Base-by-base conservation (phyloP, 1,284 basidiomycete species). In the Ustilago cynodontis region DNA sequence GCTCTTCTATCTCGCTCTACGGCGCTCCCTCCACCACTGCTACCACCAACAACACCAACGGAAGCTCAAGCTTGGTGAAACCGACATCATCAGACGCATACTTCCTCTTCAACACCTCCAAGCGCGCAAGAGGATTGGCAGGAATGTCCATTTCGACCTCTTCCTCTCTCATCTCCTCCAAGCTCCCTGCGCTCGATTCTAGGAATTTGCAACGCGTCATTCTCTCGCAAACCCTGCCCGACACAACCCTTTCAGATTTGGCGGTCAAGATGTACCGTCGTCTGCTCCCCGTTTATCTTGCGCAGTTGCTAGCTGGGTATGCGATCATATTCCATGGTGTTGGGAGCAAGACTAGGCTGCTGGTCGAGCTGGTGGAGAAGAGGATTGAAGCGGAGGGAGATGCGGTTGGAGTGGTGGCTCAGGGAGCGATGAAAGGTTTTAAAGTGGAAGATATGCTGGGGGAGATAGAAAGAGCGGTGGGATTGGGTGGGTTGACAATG, bases 51-150 rank as follows among this genome's bases (percentile, higher is more conserved):
- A n/a, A 49, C 13, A 28, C 18, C 14, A 59, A 29, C 9, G 64
- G 59, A 22, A 51, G 60, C 2, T 72, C 70, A 5, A 61, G 22
- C 26, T 55, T 78, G 22, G 60, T 78, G 45, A 74, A 65, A 37
- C 76, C 76, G 2, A 78, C 76, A 3, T 69, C 67, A 7, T 71
- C 71, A 20, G 76, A 78, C 41, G 76, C 76, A 24, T 78, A 67
- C 67, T 78, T 78, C 10, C 64, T 78, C n/a, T 71, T 74, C 68
- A 78, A 78, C 65, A 66, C 76, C 2, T 74, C 71, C 10, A 72
- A 73, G 51, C 60, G 64, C 1, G 65, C 71, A 0, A 60, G 76
- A 13, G 67, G 71, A 1, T 35, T 65, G 5, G 74, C 74, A 24
- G 71, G 71, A 0, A 71, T 74, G 69, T 59, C 54, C 16, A 72